A percentile compares a stretch with the other conserved stretches of the same genome.
Conservation (phyloP, 2,329 filamentous ascomycete genomes). For the Penicillium aurantiogriseum region DNA sequence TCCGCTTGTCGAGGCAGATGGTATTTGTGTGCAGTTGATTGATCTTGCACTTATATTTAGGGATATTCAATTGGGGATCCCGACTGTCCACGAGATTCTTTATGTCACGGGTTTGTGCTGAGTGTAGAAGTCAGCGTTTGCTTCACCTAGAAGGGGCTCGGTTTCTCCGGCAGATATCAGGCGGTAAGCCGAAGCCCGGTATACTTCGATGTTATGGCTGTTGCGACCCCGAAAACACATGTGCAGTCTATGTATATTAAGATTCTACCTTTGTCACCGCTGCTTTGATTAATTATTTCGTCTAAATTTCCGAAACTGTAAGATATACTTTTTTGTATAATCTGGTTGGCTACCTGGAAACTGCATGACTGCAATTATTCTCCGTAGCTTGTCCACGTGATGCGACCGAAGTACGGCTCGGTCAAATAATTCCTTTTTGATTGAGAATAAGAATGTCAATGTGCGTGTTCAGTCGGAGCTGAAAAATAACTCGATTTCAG, state of each 20-base stretch:
- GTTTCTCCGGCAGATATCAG: background rate
- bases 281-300: background rate
- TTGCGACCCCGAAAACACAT: background rate
- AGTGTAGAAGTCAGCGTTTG: background rate
- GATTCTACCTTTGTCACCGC: background rate
- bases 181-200: slow-evolving; percentile 2
- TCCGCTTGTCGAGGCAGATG: background rate
- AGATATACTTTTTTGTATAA: background rate
- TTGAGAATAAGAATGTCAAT: background rate
- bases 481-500: background rate
- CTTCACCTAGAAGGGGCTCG: background rate
- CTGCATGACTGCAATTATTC: background rate
- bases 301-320: background rate
- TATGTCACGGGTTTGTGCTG: background rate
- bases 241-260: background rate
- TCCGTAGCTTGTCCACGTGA: slow-evolving; percentile 4
- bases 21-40: background rate
- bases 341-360: background rate
- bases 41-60: background rate
- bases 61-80: background rate
- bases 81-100: background rate
- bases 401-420: background rate
- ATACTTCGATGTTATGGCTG: too few relatives aligned
- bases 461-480: background rate
- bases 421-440: background rate